These are phyloP conservation scores for Bonia amplexicaulis DNA, from an alignment of 176 grass and related monocot genomes.

Conservation along the genomic window DNA sequence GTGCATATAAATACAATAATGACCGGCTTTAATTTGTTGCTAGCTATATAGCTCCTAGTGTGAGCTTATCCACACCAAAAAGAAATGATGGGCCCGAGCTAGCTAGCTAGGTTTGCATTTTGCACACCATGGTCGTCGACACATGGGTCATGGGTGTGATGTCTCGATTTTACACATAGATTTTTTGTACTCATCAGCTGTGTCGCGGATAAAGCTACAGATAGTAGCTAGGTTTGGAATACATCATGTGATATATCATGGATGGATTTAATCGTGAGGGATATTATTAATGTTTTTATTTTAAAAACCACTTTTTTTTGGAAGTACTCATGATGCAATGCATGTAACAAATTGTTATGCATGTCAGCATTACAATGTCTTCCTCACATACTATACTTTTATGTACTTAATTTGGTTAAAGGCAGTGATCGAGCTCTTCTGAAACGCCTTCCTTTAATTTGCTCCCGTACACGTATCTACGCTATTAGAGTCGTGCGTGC, in stretches of 20 bases:
- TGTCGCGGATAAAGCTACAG: background rate
- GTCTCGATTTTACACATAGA: conserved; percentile 9
- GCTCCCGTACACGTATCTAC: background rate
- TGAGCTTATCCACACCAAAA: conserved; percentile 29
- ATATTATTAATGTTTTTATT: background rate
- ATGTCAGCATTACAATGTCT: background rate
- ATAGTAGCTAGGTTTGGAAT: background rate
- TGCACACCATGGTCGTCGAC: background rate
- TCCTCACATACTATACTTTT: background rate
- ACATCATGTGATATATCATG: background rate
- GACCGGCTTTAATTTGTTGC: background rate
- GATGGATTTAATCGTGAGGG: background rate
- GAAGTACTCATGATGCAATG: background rate
- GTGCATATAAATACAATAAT: background rate
- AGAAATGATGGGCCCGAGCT: background rate
- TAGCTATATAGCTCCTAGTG: background rate
- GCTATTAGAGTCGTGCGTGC: background rate
- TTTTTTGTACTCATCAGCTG: background rate
- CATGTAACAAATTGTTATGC: background rate
- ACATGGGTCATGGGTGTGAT: background rate
- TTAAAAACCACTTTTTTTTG: background rate
- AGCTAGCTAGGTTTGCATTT: conserved; percentile 18
- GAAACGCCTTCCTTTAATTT: background rate
- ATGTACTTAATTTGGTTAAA: background rate
- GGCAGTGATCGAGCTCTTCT: background rate